Evolutionary conservation across 2,329 filamentous ascomycete genomes (phyloP).

Genomic region (Domatiomyces globalis): DNA sequence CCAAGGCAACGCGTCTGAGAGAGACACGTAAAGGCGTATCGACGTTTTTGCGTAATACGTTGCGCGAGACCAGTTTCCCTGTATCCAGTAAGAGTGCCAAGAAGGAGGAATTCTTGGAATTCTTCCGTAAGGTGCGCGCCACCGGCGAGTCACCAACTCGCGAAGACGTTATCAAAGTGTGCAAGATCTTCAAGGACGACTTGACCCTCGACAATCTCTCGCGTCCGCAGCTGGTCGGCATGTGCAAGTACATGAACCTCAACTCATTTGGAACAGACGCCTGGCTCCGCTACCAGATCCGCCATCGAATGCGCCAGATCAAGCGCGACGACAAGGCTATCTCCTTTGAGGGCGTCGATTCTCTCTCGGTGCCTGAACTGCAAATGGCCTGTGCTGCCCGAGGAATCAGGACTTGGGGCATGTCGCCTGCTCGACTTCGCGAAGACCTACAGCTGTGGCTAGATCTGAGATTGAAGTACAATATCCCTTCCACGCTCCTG

Average conservation of each 20-base stretch:
- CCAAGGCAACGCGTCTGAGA: conserved; percentile 67
- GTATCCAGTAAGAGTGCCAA: conserved; percentile 71
- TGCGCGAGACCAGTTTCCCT: conserved; percentile 86
- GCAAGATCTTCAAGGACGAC: conserved; percentile 98
- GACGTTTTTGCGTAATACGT: conserved; percentile 70
- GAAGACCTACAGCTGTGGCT: conserved; percentile 90
- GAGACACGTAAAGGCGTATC: conserved; percentile 89
- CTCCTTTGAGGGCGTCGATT: conserved; percentile 82
- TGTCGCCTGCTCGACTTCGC: conserved; percentile 74
- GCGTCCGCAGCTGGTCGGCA: conserved; percentile 85
- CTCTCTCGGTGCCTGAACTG: conserved; percentile 80
- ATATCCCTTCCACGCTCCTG: conserved; percentile 88
- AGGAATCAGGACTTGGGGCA: conserved; percentile 80
- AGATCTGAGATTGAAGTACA: conserved; percentile 80
- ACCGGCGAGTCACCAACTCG: conserved; percentile 81
- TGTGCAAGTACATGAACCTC: conserved; percentile 97
- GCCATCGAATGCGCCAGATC: conserved; percentile 97
- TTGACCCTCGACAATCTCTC: conserved; percentile 94
- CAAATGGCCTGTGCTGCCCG: conserved; percentile 85
- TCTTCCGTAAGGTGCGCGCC: conserved; percentile 89
- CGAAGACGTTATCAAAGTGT: conserved; percentile 93
- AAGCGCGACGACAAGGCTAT: conserved; percentile 96
- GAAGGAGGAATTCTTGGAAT: conserved; percentile 85
- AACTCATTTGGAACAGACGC: conserved; percentile 95
- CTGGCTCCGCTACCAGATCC: conserved; percentile 93